phyloP scores from a whole-genome alignment of 306 rosid genomes.

The Cicer pinnatifidum region DNA sequence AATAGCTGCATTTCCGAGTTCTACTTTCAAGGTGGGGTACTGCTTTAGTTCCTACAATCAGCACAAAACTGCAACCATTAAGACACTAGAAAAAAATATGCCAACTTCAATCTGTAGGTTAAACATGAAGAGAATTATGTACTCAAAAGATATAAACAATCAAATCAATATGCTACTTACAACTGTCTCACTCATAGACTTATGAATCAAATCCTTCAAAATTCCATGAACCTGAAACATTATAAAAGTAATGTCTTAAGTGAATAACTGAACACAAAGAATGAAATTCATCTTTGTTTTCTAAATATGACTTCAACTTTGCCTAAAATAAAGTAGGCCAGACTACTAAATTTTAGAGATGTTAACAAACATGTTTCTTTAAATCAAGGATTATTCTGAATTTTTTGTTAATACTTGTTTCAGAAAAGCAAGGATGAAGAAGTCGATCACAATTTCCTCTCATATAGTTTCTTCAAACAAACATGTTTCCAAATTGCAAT shows the following conservation, averaged over 20 bases:
- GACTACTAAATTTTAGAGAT: not conserved
- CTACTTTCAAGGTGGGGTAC: conserved; percentile 89
- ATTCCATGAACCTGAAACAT: conserved; percentile 77
- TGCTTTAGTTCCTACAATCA: conserved; percentile 81
- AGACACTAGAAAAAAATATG: conserved; percentile 4
- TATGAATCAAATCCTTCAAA: conserved; percentile 88
- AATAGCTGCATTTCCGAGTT: conserved; percentile 80
- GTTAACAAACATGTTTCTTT: not conserved
- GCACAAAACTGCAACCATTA: conserved; percentile 19
- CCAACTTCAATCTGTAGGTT: not conserved
- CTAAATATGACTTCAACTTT: conserved; percentile 28
- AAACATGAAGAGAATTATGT: conserved; percentile 33
- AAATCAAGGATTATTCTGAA: not conserved
- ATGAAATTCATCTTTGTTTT: conserved; percentile 1
- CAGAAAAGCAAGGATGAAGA: not conserved
- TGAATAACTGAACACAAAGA: conserved; percentile 24
- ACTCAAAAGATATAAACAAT: conserved; percentile 6
- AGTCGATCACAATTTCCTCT: conserved; percentile 18
- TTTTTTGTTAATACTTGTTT: conserved; percentile 10
- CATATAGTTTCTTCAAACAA: conserved; percentile 4
- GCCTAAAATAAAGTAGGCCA: conserved; percentile 1
- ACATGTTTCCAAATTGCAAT: not conserved
- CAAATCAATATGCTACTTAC: conserved; percentile 53
- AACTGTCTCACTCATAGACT: conserved; percentile 78
- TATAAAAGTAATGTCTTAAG: conserved; percentile 22